Evolutionary conservation across 75 land plant species (phyloP), one percentile per base, ranked within the genome.

Genomic region (Chamaecyparis obtusa): DNA sequence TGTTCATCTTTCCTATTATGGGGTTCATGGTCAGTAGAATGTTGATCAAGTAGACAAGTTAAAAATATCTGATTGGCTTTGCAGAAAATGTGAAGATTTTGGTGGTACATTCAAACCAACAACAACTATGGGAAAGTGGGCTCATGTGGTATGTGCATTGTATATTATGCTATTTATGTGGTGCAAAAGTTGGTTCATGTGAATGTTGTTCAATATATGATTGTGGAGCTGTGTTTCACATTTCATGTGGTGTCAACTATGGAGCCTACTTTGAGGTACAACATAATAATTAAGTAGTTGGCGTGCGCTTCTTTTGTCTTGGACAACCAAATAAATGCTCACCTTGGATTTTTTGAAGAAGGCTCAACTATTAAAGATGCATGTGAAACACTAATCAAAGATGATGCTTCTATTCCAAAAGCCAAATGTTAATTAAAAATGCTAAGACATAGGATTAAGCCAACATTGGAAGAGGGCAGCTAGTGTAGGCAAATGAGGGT

Each of bases 1-100:
- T 71, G 91, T 90, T 33, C 91, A 90, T 89, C 90, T 85, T 64
- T 90, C 90, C 36, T 90, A 90, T 35, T 90, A 90, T 90, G 91
- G 91, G 43, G 67, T 90, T 85, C 67, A 89, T 67, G 91, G 67
- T 30, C 75, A 21, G 9, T 6, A 67, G n/a, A 69, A 56, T 35
- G 57, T 67, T 77, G 84, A 21, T 39, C 44, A 86, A 39, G 79
- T 43, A 19, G 82, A 83, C 41, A 82, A 32, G n/a, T 46, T 81
- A 10, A 48, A 81, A 46, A 44, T 21, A 44, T 81, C 83, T n/a
- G 44, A 82, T 39, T 90, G 91, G 91, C 32, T 54, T 67, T 90
- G 91, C 87, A 86, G 87, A 67, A 90, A 88, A 86, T 90, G 91
- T 86, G 84, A 90, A 72, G 90, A 87, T 57, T 69, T 90, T 35